Evolutionary conservation across 2,329 filamentous ascomycete species (phyloP).

Genomic region (Uncinocarpus reesii): DNA sequence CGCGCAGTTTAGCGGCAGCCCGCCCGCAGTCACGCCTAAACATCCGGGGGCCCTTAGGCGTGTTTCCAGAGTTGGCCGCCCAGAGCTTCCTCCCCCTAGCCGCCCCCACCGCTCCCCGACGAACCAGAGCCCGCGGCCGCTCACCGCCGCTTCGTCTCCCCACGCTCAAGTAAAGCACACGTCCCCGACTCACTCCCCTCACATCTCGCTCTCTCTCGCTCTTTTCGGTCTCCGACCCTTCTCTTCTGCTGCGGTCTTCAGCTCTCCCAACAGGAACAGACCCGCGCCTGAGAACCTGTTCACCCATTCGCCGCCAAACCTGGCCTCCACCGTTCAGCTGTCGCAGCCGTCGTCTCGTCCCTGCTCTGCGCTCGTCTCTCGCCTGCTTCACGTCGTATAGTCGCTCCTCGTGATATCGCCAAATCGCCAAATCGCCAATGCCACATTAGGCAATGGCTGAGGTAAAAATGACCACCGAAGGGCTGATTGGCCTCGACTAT

Average conservation of each 20-base stretch:
- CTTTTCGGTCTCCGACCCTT: conserved; percentile 4
- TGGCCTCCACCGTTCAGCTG: neutral
- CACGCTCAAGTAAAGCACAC: conserved; percentile 19
- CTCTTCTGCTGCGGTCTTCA: neutral
- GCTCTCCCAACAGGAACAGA: neutral
- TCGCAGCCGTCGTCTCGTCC: conserved; percentile 4
- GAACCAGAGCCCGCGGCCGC: conserved; percentile 27
- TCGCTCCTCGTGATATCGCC: neutral
- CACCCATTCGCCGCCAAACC: neutral
- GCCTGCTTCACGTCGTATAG: conserved; percentile 2
- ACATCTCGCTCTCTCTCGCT: conserved; percentile 12
- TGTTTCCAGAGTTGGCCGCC: conserved; percentile 7
- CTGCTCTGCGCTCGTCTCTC: neutral
- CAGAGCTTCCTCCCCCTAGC: conserved; percentile 13
- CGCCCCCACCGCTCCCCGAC: conserved; percentile 29
- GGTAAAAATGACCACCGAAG: conserved; percentile 37
- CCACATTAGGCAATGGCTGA: conserved; percentile 32
- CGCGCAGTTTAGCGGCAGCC: neutral
- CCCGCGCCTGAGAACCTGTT: conserved; percentile 2
- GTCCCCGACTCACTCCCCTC: conserved; percentile 13
- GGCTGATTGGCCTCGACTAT: conserved; percentile 40
- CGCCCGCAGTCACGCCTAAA: conserved; percentile 7
- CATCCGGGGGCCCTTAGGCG: conserved; percentile 8
- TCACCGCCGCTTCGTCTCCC: conserved; percentile 35
- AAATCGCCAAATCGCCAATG: conserved; percentile 7